Conservation (phyloP, 176 grass and related monocot species). For the Zoysia japonica region DNA sequence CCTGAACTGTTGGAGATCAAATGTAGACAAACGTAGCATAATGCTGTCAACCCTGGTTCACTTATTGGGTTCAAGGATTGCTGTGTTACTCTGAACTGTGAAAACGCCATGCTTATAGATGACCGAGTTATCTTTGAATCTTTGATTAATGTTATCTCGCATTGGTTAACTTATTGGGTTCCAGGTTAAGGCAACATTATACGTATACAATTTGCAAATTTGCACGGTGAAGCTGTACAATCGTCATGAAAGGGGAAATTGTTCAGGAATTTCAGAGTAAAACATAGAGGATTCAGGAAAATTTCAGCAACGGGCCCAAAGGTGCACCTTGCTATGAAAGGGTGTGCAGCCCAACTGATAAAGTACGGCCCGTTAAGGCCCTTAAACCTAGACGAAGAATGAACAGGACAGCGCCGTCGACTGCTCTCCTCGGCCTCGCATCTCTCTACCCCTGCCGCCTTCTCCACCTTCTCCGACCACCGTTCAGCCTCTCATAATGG, state of each 20-base stretch:
- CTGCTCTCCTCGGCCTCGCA: not conserved
- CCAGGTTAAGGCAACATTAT: too few species aligned
- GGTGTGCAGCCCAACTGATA: not conserved
- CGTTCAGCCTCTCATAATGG: conserved; percentile 31
- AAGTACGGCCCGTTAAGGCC: not conserved
- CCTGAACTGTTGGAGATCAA: not conserved
- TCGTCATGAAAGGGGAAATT: not conserved
- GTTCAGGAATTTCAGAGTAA: not conserved
- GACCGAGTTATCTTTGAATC: not conserved
- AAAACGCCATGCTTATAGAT: not conserved
- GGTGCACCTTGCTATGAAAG: not conserved
- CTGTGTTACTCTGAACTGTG: not conserved
- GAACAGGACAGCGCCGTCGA: not conserved
- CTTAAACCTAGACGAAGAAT: not conserved
- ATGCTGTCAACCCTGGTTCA: not conserved
- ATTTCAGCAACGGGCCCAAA: not conserved
- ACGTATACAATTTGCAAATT: too few species aligned
- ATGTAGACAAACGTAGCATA: not conserved
- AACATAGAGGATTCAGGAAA: too few species aligned
- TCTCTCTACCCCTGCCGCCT: not conserved
- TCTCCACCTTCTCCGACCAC: not conserved
- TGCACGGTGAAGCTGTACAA: too few species aligned
- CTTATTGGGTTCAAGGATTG: not conserved
- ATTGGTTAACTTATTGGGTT: not conserved
- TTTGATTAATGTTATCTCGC: not conserved